phyloP scores from a whole-genome alignment of 345 rosid genomes.

The Populus tremula region DNA sequence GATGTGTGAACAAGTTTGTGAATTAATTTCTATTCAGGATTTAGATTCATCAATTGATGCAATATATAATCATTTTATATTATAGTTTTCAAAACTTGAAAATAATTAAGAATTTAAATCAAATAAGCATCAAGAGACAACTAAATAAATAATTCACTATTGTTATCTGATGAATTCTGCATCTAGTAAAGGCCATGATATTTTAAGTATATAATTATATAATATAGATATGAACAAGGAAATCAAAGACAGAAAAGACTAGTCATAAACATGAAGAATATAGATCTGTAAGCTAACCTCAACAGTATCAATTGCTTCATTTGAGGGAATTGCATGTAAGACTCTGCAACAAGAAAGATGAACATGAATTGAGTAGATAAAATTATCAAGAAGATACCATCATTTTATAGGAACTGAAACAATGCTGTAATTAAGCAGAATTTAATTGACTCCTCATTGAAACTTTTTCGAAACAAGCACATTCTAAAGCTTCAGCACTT shows the following conservation, averaged over 20 bases:
- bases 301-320: conserved; percentile 80
- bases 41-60: too few relatives aligned
- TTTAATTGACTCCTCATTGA: background rate
- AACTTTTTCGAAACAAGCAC: background rate
- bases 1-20: too few relatives aligned
- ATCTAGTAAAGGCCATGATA: background rate
- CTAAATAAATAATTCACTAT: background rate
- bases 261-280: background rate
- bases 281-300: conserved; percentile 50
- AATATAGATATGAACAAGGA: background rate
- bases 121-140: background rate
- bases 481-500: background rate
- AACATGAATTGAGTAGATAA: background rate
- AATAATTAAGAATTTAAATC: too few relatives aligned
- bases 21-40: too few relatives aligned
- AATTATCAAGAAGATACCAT: background rate
- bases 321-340: conserved; percentile 77
- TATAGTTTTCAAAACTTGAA: too few relatives aligned
- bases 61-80: too few relatives aligned
- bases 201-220: background rate
- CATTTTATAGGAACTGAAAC: background rate
- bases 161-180: background rate
- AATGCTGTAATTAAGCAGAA: background rate
- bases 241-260: background rate
- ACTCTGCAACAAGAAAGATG: conserved; percentile 53